A percentile compares a stretch with the other conserved stretches of the same genome.
These are phyloP conservation scores for Lagerstroemia speciosa DNA, from an alignment of 345 rosid genomes.

Conservation along the genomic window DNA sequence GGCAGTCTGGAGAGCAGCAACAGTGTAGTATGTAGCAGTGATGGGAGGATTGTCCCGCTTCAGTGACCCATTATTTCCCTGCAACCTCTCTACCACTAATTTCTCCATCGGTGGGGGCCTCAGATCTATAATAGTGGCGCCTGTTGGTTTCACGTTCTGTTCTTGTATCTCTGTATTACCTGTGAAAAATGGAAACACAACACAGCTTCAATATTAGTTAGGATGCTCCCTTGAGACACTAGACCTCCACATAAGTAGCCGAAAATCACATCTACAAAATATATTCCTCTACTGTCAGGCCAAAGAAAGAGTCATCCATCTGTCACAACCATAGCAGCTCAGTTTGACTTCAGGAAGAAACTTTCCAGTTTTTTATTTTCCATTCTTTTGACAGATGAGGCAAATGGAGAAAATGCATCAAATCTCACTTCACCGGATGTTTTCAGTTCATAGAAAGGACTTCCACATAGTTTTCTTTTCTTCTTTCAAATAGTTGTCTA, in stretches of 20 bases:
- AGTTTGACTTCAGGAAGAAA: no score
- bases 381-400: no score
- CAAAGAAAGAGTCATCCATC: no score
- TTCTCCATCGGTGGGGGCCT: slow-evolving; percentile 71
- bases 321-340: no score
- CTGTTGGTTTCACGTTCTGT: slow-evolving; percentile 51
- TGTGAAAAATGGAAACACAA: slow-evolving; percentile 13
- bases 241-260: not conserved
- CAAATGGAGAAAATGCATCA: no score
- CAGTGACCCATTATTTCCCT: slow-evolving; percentile 56
- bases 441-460: no score
- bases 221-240: not conserved
- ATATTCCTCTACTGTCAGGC: not conserved
- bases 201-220: not conserved
- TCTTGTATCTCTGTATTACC: slow-evolving; percentile 47
- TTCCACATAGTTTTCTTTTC: not conserved
- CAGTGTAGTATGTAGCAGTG: slow-evolving; percentile 67
- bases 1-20: slow-evolving; percentile 80
- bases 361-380: no score
- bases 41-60: slow-evolving; percentile 68
- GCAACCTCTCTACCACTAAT: slow-evolving; percentile 45
- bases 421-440: no score
- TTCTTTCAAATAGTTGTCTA: not conserved
- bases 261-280: not conserved
- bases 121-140: slow-evolving; percentile 60